Evolutionary conservation across 208 protist genomes (phyloP).

Genomic region (Wallacemonas collosoma): DNA sequence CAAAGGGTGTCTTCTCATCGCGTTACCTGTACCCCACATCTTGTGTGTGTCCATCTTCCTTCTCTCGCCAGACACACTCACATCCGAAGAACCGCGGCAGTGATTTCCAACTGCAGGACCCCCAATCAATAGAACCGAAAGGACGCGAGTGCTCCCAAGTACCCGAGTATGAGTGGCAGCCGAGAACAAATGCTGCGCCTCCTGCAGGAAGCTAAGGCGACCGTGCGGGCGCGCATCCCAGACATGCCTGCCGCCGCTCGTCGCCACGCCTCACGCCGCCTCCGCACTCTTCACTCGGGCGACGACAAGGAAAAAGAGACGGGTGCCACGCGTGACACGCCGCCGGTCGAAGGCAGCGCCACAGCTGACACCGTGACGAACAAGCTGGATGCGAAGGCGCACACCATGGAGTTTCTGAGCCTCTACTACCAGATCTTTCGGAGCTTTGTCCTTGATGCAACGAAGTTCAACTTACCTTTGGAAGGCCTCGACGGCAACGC

Average conservation of each 20-base stretch:
- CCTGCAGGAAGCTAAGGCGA: constrained; percentile 37
- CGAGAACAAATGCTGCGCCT: constrained; percentile 47
- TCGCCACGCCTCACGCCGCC: constrained; percentile 7
- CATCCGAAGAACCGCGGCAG: too few relatives aligned
- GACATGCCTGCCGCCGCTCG: constrained; percentile 1
- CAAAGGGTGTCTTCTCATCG: too few relatives aligned
- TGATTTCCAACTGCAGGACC: too few relatives aligned
- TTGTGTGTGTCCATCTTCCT: too few relatives aligned
- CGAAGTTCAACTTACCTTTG: constrained; percentile 71
- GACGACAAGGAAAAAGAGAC: not conserved
- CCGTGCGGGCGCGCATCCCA: constrained; percentile 29
- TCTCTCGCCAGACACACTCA: too few relatives aligned
- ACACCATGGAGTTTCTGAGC: constrained; percentile 63
- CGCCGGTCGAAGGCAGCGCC: not conserved
- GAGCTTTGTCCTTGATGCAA: constrained; percentile 77
- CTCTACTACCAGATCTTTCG: constrained; percentile 70
- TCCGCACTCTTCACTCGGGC: not conserved
- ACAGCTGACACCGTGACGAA: constrained; percentile 12
- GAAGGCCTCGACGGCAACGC: constrained; percentile 53
- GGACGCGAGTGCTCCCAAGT: too few relatives aligned
- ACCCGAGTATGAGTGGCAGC: constrained; percentile 14
- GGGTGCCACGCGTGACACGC: not conserved
- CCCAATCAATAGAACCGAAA: too few relatives aligned
- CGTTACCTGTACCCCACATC: too few relatives aligned
- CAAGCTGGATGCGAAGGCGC: constrained; percentile 58